Evolutionary conservation across 2,329 filamentous ascomycete species (phyloP), one percentile per base, ranked within the genome.

Genomic region (Penicillium hesseltinei): DNA sequence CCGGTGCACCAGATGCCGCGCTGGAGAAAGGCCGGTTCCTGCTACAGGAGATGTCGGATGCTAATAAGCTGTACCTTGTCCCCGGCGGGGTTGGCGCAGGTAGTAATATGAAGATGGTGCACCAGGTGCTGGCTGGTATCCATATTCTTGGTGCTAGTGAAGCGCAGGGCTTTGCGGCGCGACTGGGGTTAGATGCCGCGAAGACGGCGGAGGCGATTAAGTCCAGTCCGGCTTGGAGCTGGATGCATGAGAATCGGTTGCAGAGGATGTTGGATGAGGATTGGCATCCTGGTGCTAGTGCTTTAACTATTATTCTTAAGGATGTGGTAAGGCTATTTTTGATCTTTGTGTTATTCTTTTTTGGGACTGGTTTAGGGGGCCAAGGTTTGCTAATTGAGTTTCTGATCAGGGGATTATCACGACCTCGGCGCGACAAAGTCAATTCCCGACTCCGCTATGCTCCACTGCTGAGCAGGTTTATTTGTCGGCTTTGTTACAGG

Each of bases 401-500:
- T 21, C 19, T 15, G 27, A 48, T 21, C 42, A 82, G 67, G 80
- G 82, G 49, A 90, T 90, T 72, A 88, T 90, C 69, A 89, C 87
- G 2, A 82, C 84, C 27, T 85, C 85, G 57, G 85, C 86, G 1
- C 78, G 85, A 21, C 76, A 82, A 42, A 73, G 77, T 53, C 76
- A 78, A 29, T 89, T 88, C 69, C 81, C 85, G 0, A 81, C 81
- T 1, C 84, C 84, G 0, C 81, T 90, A 67, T 83, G 82, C 54
- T 81, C 80, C 38, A 78, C 81, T 0, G 86, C 87, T 11, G 87
- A 90, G 72, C 85, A 88, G 70, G 79, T 83, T 29, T 89, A 88
- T 68, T 81, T 88, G 54, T 73, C 82, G 29, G 84, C 81, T 15
- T 71, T 88, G 8, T 77, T 82, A 25, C 81, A 82, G 40, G 87